Percentiles rank a stretch among this genome's conserved stretches.
phyloP scores from a whole-genome alignment of 2,329 filamentous ascomycete species.

The Exophiala sp. region DNA sequence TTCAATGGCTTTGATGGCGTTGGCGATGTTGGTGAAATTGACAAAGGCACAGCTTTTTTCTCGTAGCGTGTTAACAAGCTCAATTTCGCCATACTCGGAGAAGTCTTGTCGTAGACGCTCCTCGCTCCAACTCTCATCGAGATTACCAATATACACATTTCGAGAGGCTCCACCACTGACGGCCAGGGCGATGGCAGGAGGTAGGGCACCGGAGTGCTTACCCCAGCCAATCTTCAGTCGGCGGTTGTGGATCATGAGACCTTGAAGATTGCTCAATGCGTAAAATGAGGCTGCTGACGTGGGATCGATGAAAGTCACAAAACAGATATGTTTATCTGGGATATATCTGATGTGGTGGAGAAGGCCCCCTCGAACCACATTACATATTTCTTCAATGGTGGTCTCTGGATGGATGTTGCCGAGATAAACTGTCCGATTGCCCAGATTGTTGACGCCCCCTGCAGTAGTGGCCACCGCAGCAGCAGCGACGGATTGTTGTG shows the following conservation, averaged over 20 bases:
- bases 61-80: conserved; percentile 89
- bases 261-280: conserved; percentile 92
- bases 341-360: conserved; percentile 98
- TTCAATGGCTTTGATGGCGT: conserved; percentile 98
- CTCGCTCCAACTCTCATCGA: conserved; percentile 96
- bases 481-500: conserved; percentile 94
- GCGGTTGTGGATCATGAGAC: conserved; percentile 98
- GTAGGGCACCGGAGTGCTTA: conserved; percentile 94
- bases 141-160: conserved; percentile 96
- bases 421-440: conserved; percentile 94
- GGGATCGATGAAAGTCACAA: conserved; percentile 98
- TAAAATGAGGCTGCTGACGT: conserved; percentile 98
- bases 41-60: conserved; percentile 99
- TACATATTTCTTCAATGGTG: conserved; percentile 98
- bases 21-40: conserved; percentile 99
- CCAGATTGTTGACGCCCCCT: conserved; percentile 93
- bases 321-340: conserved; percentile 99
- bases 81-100: conserved; percentile 94
- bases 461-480: conserved; percentile 94
- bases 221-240: conserved; percentile 98
- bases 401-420: conserved; percentile 99
- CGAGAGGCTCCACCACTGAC: conserved; percentile 96
- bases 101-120: conserved; percentile 94
- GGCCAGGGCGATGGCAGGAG: conserved; percentile 89
- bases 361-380: conserved; percentile 90